Percentiles rank a stretch among this genome's conserved stretches.
Evolutionary conservation across 139 green algal genomes (phyloP).

Genomic region (Volvox reticuliferus): DNA sequence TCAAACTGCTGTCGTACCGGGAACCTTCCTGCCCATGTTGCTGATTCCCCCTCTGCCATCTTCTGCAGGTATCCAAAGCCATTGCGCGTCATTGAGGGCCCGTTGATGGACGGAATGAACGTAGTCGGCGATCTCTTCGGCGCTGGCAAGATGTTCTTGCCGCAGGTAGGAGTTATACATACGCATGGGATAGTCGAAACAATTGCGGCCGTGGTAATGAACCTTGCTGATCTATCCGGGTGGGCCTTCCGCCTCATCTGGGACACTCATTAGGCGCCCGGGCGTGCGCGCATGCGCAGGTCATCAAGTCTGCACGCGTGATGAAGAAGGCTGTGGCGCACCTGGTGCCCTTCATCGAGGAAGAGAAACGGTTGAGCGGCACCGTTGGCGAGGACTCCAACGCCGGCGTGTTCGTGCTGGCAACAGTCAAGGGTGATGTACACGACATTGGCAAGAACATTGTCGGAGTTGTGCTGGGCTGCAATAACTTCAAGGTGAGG

Average conservation of each 20-base stretch:
- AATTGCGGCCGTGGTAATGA: too few species aligned
- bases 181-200: too few species aligned
- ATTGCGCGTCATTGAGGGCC: slow-evolving; percentile 97
- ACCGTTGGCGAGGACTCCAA: slow-evolving; percentile 71
- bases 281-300: slow-evolving; percentile 64
- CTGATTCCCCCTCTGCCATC: too few species aligned
- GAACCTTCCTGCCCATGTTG: too few species aligned
- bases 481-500: slow-evolving; percentile 99
- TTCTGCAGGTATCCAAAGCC: slow-evolving; percentile 77
- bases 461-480: slow-evolving; percentile 97
- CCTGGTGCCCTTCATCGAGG: slow-evolving; percentile 98
- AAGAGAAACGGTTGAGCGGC: slow-evolving; percentile 89
- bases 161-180: slow-evolving; percentile 70
- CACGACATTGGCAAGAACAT: slow-evolving; percentile 99
- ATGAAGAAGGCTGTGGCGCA: slow-evolving; percentile 99
- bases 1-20: too few species aligned
- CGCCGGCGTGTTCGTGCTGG: slow-evolving; percentile 95
- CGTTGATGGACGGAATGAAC: slow-evolving; percentile 99
- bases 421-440: slow-evolving; percentile 99
- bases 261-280: too few species aligned
- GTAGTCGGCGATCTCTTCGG: slow-evolving; percentile 98
- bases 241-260: too few species aligned
- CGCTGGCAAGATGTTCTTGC: slow-evolving; percentile 99
- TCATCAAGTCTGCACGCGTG: slow-evolving; percentile 99
- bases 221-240: too few species aligned